Evolutionary conservation across 176 grass and related monocot genomes (phyloP).

Genomic region (Saccharum spontaneum): DNA sequence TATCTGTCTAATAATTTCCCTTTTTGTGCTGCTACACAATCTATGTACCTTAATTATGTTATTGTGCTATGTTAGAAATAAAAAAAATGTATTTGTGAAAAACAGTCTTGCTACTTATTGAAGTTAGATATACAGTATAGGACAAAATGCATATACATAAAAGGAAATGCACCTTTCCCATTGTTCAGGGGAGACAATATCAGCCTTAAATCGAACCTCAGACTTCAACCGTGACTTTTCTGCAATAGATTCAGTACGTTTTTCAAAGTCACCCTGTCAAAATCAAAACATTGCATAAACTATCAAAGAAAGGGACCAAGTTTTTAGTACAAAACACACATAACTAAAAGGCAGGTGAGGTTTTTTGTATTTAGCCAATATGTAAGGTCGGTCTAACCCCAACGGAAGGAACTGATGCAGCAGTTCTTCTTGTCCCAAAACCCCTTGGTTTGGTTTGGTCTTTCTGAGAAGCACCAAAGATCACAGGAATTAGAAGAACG

Average conservation of each 20-base stretch:
- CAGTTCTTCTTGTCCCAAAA: slow-evolving; percentile 44
- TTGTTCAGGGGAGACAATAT: slow-evolving; percentile 88
- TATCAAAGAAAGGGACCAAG: background rate
- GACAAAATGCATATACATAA: slow-evolving; percentile 12
- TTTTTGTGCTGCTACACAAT: background rate
- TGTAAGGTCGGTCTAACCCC: slow-evolving; percentile 49
- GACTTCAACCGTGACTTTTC: slow-evolving; percentile 76
- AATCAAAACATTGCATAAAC: slow-evolving; percentile 33
- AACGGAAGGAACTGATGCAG: slow-evolving; percentile 65
- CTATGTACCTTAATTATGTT: slow-evolving; percentile 10
- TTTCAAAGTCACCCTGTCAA: slow-evolving; percentile 83
- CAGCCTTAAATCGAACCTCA: slow-evolving; percentile 90
- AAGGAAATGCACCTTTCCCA: slow-evolving; percentile 84
- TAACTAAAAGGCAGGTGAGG: slow-evolving; percentile 14
- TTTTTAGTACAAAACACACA: background rate
- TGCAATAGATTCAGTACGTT: slow-evolving; percentile 70
- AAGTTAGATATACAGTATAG: background rate
- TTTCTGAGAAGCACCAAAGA: slow-evolving; percentile 80
- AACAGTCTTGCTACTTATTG: background rate
- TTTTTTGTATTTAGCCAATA: slow-evolving; percentile 28
- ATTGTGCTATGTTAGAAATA: slow-evolving; percentile 8
- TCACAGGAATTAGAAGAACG: slow-evolving; percentile 87
- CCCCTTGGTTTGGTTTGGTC: slow-evolving; percentile 58
- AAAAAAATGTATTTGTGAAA: slow-evolving; percentile 24
- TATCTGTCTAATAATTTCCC: background rate